These are phyloP conservation scores for Blumeria hordei DNA, from an alignment of 2,329 filamentous ascomycete genomes.

Conservation along the genomic window DNA sequence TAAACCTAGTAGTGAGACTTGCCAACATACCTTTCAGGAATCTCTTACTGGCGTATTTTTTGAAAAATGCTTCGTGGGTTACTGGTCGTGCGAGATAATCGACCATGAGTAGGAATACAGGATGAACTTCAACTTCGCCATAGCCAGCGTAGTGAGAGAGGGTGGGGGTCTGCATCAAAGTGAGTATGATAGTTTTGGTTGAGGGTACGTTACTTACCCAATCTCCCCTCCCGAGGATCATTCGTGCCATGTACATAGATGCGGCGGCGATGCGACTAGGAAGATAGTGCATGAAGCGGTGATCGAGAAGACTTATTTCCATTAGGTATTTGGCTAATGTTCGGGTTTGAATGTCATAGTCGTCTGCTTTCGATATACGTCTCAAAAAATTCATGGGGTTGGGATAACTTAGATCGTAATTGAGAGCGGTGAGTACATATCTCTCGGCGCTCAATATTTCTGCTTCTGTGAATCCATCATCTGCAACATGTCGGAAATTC, in stretches of 20 bases:
- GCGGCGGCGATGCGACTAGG: conserved; percentile 80
- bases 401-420: conserved; percentile 95
- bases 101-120: conserved; percentile 82
- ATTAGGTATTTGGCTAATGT: conserved; percentile 95
- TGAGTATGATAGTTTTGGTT: conserved; percentile 7
- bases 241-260: conserved; percentile 80
- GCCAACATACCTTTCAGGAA: conserved; percentile 69
- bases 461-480: conserved; percentile 83
- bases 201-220: conserved; percentile 41
- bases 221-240: conserved; percentile 72
- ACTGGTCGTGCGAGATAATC: conserved; percentile 86
- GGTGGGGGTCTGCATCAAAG: conserved; percentile 42
- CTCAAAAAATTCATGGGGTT: conserved; percentile 99
- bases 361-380: conserved; percentile 95
- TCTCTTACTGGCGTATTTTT: conserved; percentile 99
- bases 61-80: conserved; percentile 92
- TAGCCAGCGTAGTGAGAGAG: conserved; percentile 84
- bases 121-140: conserved; percentile 74
- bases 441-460: conserved; percentile 96
- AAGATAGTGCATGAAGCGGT: conserved; percentile 73
- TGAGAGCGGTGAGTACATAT: conserved; percentile 69
- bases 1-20: not conserved
- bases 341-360: conserved; percentile 94
- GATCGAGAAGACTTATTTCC: conserved; percentile 87
- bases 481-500: conserved; percentile 92